Evolutionary conservation across 345 rosid genomes (phyloP).

Genomic region (Populus ilicifolia): DNA sequence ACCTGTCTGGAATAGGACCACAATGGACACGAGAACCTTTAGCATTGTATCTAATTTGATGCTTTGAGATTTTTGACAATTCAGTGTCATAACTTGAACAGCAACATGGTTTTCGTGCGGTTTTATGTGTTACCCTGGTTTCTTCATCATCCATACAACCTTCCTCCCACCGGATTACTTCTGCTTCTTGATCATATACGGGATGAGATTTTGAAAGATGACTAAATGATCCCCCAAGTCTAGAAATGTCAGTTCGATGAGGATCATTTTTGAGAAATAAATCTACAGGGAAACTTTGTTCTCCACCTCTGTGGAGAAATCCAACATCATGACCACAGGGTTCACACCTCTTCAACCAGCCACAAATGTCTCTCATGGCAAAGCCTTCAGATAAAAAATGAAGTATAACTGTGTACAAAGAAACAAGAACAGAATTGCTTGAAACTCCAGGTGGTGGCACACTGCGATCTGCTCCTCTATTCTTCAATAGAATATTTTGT

Average conservation of each 20-base stretch:
- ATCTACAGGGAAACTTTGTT: slow-evolving; percentile 73
- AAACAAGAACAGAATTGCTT: slow-evolving; percentile 81
- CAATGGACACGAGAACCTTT: slow-evolving; percentile 63
- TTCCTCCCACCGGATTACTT: slow-evolving; percentile 89
- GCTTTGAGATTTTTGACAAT: slow-evolving; percentile 54
- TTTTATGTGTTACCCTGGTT: slow-evolving; percentile 67
- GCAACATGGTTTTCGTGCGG: slow-evolving; percentile 85
- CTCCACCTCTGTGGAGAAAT: slow-evolving; percentile 93
- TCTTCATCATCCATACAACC: slow-evolving; percentile 87
- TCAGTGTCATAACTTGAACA: slow-evolving; percentile 76
- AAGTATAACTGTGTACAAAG: slow-evolving; percentile 74
- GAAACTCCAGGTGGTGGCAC: slow-evolving; percentile 77
- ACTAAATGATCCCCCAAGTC: slow-evolving; percentile 90
- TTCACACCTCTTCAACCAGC: slow-evolving; percentile 55
- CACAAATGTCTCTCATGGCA: slow-evolving; percentile 41
- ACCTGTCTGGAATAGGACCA: slow-evolving; percentile 67
- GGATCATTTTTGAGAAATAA: slow-evolving; percentile 77
- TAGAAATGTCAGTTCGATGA: slow-evolving; percentile 72
- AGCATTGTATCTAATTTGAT: slow-evolving; percentile 47
- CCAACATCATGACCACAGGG: slow-evolving; percentile 47
- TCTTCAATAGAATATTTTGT: slow-evolving; percentile 78
- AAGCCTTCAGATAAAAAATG: slow-evolving; percentile 95
- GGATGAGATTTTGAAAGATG: slow-evolving; percentile 77
- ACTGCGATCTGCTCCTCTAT: slow-evolving; percentile 80
- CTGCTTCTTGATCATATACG: slow-evolving; percentile 57